Evolutionary conservation across 2,329 filamentous ascomycete genomes (phyloP), one percentile per base, ranked within the genome.

Genomic region (Pleoardoris graminearum): DNA sequence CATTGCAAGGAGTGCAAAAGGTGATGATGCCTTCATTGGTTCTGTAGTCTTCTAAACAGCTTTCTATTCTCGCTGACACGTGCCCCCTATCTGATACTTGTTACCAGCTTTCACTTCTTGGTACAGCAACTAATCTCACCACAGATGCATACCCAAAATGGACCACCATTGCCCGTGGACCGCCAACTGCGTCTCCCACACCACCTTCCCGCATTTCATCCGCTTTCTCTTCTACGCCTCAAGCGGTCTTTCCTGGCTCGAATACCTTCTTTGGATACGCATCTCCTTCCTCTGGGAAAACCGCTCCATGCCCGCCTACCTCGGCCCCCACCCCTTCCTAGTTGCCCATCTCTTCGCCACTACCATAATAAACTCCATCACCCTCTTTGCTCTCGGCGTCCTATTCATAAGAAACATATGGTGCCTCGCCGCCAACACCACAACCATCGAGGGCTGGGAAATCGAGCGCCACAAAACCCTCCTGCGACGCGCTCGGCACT

Each of bases 121-220:
- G 16, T 12, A 11, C 17, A 36, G 8, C 17, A 17, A 36, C 48
- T 58, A 43, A 54, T 37, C 10, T 2, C 12, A 23, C 7, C 33
- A n/a, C 48, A 84, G 82, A 62, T 91, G 89, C 72, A 83, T 91
- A 43, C 87, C 88, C 32, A 88, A 85, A 74, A 92, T 92, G 89
- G 89, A 92, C 75, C 88, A 91, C 75, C 89, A 95, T 76, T 94
- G 90, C 68, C 89, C 90, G 2, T 94, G 90, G 90, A 93, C 89
- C 3, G 78, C 76, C 55, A 93, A 92, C 74, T 95, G 90, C 76
- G 88, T 94, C 48, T 91, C 88, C 11, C 83, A 91, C 71, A 86
- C 85, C 54, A 92, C 88, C 1, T 89, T 91, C 64, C 90, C 90
- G 7, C 87, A 93, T 75, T 94, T 94, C 73, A 59, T 91, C 41